Percentiles rank a stretch among this genome's conserved stretches.
phyloP scores from a whole-genome alignment of 352 stramenopile genomes.

The Phytophthora sojae region DNA sequence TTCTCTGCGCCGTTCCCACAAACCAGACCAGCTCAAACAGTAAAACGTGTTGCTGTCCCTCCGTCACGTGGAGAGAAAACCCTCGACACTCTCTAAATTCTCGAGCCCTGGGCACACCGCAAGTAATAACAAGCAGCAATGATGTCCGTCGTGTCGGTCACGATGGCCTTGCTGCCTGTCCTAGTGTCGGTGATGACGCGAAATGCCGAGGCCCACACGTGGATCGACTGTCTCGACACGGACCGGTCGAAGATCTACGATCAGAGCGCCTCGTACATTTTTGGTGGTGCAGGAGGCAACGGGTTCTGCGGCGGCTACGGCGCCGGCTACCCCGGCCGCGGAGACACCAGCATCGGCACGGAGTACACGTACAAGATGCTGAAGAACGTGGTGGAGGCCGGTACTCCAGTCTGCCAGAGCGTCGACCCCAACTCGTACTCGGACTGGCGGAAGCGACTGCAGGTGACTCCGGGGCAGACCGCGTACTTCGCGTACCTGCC shows the following conservation, averaged over 20 bases:
- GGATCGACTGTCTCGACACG: conserved; percentile 73
- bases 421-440: conserved; percentile 64
- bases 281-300: conserved; percentile 61
- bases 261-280: conserved; percentile 72
- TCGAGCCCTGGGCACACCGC: conserved; percentile 17
- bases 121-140: conserved; percentile 21
- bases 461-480: conserved; percentile 39
- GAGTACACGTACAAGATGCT: conserved; percentile 77
- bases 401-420: conserved; percentile 51
- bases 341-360: conserved; percentile 56
- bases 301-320: conserved; percentile 78
- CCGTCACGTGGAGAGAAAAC: conserved; percentile 7
- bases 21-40: conserved; percentile 27
- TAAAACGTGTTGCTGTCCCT: conserved; percentile 16
- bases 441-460: conserved; percentile 65
- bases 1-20: conserved; percentile 33
- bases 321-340: conserved; percentile 65
- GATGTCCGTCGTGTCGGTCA: conserved; percentile 17
- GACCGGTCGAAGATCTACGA: conserved; percentile 71
- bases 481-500: conserved; percentile 67
- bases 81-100: conserved; percentile 28
- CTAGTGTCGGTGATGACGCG: conserved; percentile 24
- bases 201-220: conserved; percentile 56
- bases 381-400: conserved; percentile 65
- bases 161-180: conserved; percentile 20